Percentiles rank a stretch among this genome's conserved stretches.
Conservation (phyloP, 1,284 basidiomycete genomes). For the Naganishia albida region DNA sequence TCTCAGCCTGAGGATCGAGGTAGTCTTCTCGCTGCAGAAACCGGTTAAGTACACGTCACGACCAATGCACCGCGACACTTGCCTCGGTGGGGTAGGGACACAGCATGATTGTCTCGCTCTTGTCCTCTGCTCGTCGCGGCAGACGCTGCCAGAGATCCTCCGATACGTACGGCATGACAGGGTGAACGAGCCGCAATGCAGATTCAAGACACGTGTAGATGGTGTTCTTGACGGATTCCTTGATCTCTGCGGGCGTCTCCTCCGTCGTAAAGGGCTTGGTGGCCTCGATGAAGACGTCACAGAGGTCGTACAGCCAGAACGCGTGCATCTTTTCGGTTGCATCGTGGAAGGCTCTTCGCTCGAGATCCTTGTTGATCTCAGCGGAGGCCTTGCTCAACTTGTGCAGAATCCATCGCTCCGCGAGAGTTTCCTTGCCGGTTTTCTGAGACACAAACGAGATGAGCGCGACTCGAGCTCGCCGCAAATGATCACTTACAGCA, state of each 20-base stretch:
- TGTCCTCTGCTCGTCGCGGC: conserved; percentile 78
- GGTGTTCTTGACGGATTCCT: conserved; percentile 88
- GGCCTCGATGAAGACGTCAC: conserved; percentile 98
- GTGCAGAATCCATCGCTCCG: conserved; percentile 94
- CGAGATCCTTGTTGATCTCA: conserved; percentile 74
- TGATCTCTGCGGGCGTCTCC: conserved; percentile 63
- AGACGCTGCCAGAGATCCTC: conserved; percentile 98
- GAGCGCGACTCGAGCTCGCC: neutral
- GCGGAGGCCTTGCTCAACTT: conserved; percentile 81
- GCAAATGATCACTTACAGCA: conserved; percentile 59
- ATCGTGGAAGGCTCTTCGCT: conserved; percentile 86
- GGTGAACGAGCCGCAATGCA: conserved; percentile 87
- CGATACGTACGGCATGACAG: conserved; percentile 99
- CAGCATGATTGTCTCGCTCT: conserved; percentile 85
- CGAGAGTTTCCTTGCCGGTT: conserved; percentile 83
- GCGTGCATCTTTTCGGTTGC: conserved; percentile 84
- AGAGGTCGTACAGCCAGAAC: conserved; percentile 98
- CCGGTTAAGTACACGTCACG: conserved; percentile 32
- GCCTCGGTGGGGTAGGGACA: conserved; percentile 78
- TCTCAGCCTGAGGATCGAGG: conserved; percentile 72
- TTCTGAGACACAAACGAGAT: conserved; percentile 59
- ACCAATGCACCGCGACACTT: conserved; percentile 48
- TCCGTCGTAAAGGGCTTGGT: conserved; percentile 96
- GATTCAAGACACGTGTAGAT: conserved; percentile 92
- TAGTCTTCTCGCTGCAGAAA: conserved; percentile 64